Evolutionary conservation across 129 eudicot genomes (phyloP), one percentile per base, ranked within the genome.

Genomic region (Centrapalus pauciflorus): DNA sequence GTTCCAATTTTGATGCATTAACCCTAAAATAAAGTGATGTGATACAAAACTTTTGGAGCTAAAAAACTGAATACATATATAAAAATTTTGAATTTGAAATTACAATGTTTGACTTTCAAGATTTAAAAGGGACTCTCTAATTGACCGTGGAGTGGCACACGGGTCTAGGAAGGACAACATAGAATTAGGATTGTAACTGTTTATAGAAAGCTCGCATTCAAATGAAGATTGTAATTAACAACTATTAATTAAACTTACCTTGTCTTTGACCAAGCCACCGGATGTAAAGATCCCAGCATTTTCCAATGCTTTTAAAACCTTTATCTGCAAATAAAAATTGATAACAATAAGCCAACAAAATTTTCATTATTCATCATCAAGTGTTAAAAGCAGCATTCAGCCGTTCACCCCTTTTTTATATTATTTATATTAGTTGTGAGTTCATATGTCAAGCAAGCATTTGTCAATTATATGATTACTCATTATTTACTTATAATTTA

Each of bases 221-320:
- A n/a, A 16, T 4, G 5, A 45, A 45, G 21, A 59, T 10, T 32
- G 60, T 48, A 60, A 23, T 60, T 32, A 33, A 38, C 23, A 37
- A 2, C 13, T 51, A 21, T 24, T 27, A n/a, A 55, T 21, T 55
- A 43, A 17, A 43, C 46, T 67, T 83, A 91, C 98, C 98, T 91
- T 91, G 79, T 91, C 98, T 74, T 83, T 91, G 59, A 91, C 75
- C 82, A 88, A 75, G 77, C 98, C 96, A 61, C 95, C 96, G 6
- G 96, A 91, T 58, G 95, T 85, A 75, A 88, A 88, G 12, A 91
- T 70, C 62, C 98, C 98, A 68, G 96, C 98, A 65, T 85, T 86
- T 78, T 91, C 96, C 80, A 91, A 77, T 62, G 98, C 98, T 27
- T 14, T 19, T 26, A 91, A 75, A 71, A 85, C 87, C 33, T 80